Evolutionary conservation across 2,329 filamentous ascomycete genomes (phyloP).

Genomic region (Aspergillus sp.): DNA sequence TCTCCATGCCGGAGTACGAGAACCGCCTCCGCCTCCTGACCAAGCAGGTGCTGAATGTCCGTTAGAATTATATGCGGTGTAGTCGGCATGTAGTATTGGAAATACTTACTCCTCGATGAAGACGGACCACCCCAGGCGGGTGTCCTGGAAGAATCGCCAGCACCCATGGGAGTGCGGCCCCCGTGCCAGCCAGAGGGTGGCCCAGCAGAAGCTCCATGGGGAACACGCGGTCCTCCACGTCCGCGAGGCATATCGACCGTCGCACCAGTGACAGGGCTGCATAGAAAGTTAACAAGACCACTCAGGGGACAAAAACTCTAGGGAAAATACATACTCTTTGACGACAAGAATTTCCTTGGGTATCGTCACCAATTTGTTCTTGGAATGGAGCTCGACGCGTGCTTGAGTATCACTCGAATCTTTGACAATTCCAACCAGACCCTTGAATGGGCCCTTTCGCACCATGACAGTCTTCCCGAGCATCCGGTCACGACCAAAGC

Average conservation of each 20-base stretch:
- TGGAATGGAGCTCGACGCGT: constrained; percentile 88
- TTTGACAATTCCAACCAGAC: constrained; percentile 89
- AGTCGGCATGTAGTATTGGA: not conserved
- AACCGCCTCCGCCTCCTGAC: constrained; percentile 42
- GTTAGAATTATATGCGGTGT: constrained; percentile 13
- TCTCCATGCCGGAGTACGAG: constrained; percentile 50
- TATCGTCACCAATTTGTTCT: constrained; percentile 84
- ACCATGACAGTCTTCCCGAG: constrained; percentile 91
- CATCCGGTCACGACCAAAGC: constrained; percentile 71
- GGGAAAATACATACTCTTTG: constrained; percentile 62
- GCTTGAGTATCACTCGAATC: constrained; percentile 83
- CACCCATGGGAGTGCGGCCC: constrained; percentile 64
- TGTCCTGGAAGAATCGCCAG: constrained; percentile 61
- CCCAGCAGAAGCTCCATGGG: constrained; percentile 44
- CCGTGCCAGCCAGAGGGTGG: constrained; percentile 56
- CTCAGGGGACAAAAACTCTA: not conserved
- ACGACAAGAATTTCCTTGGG: constrained; percentile 76
- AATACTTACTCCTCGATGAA: constrained; percentile 56
- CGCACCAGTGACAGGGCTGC: constrained; percentile 61
- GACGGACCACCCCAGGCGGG: constrained; percentile 65
- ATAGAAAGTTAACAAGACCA: constrained; percentile 10
- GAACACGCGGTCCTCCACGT: constrained; percentile 38
- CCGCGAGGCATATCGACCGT: constrained; percentile 66
- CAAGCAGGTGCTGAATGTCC: constrained; percentile 35
- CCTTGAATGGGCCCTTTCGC: constrained; percentile 83